Evolutionary conservation across 768 basidiomycete genomes (phyloP), one percentile per base, ranked within the genome.

Genomic region (Suillus decipiens): DNA sequence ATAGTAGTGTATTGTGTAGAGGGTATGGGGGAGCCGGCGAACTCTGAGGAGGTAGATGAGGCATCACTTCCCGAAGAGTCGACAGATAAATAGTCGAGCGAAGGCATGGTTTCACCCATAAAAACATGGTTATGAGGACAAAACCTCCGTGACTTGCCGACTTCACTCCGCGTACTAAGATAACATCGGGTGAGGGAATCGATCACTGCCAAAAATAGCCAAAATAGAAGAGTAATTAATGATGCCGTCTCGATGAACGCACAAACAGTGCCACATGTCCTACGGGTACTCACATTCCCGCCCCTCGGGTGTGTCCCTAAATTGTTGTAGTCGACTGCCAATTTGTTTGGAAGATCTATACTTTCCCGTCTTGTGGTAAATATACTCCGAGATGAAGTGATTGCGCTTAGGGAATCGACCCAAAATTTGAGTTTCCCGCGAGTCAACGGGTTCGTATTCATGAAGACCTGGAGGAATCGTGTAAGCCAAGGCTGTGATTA

Each of bases 391-490:
- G 65, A 92, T 89, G 75, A 91, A 92, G 54, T 87, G 83, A 75
- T 92, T 92, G 62, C 90, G 81, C 82, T 89, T 85, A 42, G 90
- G 90, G 70, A 89, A 91, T 58, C 90, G 84, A 28, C 89, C 89
- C 3, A 92, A 82, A 19, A 88, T 83, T 61, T 88, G 80, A 45
- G 89, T 89, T 71, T 90, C 89, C 72, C 89, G 79, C 17, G 87
- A 88, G 69, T 90, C 87, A 64, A 87, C 85, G 36, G 89, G 90
- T 61, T 84, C 81, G 69, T 92, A 92, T 82, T 85, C 72, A 84
- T 86, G 62, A 86, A 84, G 72, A n/a, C 88, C 89, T 92, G 70
- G 59, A 17, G 28, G 15, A 55, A 45, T 39, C 19, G 64, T 66
- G 64, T 70, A 63, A 70, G 67, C 64, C 59, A 62, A 66, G 65